These are phyloP conservation scores for Vanderwaltozyma yarrowii DNA, from an alignment of 805 yeast genomes.

Conservation along the genomic window DNA sequence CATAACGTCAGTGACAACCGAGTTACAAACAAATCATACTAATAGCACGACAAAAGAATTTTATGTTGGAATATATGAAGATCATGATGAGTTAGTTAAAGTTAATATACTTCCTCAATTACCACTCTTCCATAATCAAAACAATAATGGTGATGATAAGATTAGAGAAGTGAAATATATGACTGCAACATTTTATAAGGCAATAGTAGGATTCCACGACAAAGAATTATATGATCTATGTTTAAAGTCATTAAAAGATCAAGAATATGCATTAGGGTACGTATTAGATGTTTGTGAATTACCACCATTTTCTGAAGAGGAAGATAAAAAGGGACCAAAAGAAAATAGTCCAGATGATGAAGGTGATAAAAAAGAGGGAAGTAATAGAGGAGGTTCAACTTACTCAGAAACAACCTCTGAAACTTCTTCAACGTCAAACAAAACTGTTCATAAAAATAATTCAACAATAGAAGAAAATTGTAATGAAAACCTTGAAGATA, in stretches of 20 bases:
- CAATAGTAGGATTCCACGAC: conserved; percentile 27
- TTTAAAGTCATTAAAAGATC: conserved; percentile 16
- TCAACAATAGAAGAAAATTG: too few relatives aligned
- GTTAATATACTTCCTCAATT: neutral
- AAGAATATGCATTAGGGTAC: conserved; percentile 25
- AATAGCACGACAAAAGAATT: conserved; percentile 25
- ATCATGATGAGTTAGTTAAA: conserved; percentile 11
- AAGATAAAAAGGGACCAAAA: neutral
- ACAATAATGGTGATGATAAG: too few relatives aligned
- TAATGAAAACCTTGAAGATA: too few relatives aligned
- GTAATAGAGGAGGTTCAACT: too few relatives aligned
- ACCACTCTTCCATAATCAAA: too few relatives aligned
- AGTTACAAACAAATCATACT: conserved; percentile 1
- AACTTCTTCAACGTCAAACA: too few relatives aligned
- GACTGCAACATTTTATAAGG: conserved; percentile 22
- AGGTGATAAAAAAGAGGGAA: neutral
- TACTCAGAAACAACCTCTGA: too few relatives aligned
- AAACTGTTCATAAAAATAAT: too few relatives aligned
- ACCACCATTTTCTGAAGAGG: conserved; percentile 18
- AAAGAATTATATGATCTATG: conserved; percentile 21
- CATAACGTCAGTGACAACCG: neutral
- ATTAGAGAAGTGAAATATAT: conserved; percentile 11
- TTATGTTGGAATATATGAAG: conserved; percentile 29
- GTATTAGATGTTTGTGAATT: conserved; percentile 15
- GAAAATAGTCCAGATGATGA: neutral